Conservation (phyloP, 1,284 basidiomycete species). For the Omphalotus olearius region DNA sequence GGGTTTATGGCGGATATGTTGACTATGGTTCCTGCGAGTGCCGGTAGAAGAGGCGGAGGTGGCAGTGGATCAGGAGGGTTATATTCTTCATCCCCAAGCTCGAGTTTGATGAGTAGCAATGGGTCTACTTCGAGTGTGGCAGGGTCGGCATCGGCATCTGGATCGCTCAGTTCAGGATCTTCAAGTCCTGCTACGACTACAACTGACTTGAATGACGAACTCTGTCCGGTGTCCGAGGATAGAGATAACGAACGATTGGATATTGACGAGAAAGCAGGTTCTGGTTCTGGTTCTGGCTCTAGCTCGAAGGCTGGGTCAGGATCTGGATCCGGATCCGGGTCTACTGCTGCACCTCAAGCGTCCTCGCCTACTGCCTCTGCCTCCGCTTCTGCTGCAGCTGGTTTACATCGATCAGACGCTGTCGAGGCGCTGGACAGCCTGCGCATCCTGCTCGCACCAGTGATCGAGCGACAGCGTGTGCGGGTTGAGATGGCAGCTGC, state of each 20-base stretch:
- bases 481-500: constrained; percentile 44
- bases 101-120: constrained; percentile 16
- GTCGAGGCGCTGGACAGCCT: constrained; percentile 53
- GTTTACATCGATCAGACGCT: constrained; percentile 24
- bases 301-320: background rate
- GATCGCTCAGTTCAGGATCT: constrained; percentile 3
- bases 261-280: background rate
- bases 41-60: constrained; percentile 8
- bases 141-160: background rate
- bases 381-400: constrained; percentile 8
- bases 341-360: constrained; percentile 8
- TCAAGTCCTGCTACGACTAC: constrained; percentile 11
- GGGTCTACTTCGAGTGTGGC: constrained; percentile 5
- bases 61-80: constrained; percentile 36
- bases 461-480: constrained; percentile 53
- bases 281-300: constrained; percentile 3
- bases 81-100: constrained; percentile 29
- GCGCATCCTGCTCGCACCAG: constrained; percentile 66
- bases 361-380: constrained; percentile 2
- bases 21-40: constrained; percentile 29
- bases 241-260: background rate
- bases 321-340: background rate
- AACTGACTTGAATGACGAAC: constrained; percentile 6
- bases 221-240: background rate
- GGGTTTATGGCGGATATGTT: constrained; percentile 49